Conservation (phyloP, 202 grass and related monocot genomes). For the Sporobolus alterniflorus region DNA sequence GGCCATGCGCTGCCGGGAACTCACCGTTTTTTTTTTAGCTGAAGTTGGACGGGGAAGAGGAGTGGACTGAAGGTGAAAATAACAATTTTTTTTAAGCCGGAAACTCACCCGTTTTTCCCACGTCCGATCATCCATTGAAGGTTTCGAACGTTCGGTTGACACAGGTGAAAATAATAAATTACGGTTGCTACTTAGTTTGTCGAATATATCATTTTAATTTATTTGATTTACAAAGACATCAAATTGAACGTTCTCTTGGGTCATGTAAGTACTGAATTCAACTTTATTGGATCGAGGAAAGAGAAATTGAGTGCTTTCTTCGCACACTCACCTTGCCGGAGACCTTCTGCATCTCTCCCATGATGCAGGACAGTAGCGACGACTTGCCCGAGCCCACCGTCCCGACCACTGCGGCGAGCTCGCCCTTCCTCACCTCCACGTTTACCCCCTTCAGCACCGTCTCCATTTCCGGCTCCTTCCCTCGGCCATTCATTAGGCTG, state of each 20-base stretch:
- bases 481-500: neutral
- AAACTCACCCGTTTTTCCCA: too few species aligned
- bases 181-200: too few species aligned
- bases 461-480: slow-evolving; percentile 3
- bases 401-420: slow-evolving; percentile 58
- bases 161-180: too few species aligned
- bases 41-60: neutral
- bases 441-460: slow-evolving; percentile 44
- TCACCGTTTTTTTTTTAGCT: neutral
- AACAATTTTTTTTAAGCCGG: too few species aligned
- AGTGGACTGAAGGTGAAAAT: neutral
- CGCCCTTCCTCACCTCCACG: slow-evolving; percentile 47
- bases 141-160: too few species aligned
- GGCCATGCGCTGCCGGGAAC: neutral
- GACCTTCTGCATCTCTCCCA: slow-evolving; percentile 74
- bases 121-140: too few species aligned
- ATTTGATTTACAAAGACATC: too few species aligned
- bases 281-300: neutral
- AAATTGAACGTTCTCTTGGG: neutral
- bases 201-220: too few species aligned
- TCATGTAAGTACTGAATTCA: neutral
- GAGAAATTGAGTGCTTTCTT: neutral
- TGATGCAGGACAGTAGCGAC: slow-evolving; percentile 64
- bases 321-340: slow-evolving; percentile 53
- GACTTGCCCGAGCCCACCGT: slow-evolving; percentile 75